phyloP scores from a whole-genome alignment of 257 asterid genomes.

The Rhazya stricta region DNA sequence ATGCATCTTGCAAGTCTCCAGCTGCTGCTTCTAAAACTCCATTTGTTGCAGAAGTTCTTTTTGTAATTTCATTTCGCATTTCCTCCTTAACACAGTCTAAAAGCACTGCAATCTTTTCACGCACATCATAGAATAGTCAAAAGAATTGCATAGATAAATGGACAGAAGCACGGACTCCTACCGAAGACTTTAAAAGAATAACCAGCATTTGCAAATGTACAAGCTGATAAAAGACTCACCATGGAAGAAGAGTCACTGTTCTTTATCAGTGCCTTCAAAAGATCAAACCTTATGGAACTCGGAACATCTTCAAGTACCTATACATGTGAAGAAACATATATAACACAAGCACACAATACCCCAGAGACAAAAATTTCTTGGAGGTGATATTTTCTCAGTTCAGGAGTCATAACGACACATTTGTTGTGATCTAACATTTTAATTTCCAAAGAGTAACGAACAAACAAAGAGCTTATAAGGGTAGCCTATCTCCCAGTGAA shows the following conservation, averaged over 20 bases:
- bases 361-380: constrained; percentile 4
- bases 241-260: constrained; percentile 69
- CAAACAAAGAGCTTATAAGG: not conserved
- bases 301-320: constrained; percentile 85
- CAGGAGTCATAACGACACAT: not conserved
- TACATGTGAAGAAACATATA: constrained; percentile 18
- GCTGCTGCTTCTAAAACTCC: constrained; percentile 18
- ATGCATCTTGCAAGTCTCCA: constrained; percentile 21
- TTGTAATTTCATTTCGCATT: constrained; percentile 42
- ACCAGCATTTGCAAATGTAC: constrained; percentile 13
- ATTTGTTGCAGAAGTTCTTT: constrained; percentile 25
- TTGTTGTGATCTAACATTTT: not conserved
- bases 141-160: not conserved
- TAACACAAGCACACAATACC: not conserved
- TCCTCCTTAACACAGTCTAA: constrained; percentile 66
- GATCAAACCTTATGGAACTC: constrained; percentile 57
- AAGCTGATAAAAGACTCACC: constrained; percentile 40
- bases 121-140: not conserved
- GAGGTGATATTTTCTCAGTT: not conserved
- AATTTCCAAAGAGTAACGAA: not conserved
- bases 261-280: constrained; percentile 62
- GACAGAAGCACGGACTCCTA: not conserved
- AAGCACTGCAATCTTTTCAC: constrained; percentile 66
- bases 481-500: not conserved
- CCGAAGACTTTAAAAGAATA: constrained; percentile 10